Conservation (phyloP, 1,139 yeast genomes). For the Scheffersomyces segobiensis region DNA sequence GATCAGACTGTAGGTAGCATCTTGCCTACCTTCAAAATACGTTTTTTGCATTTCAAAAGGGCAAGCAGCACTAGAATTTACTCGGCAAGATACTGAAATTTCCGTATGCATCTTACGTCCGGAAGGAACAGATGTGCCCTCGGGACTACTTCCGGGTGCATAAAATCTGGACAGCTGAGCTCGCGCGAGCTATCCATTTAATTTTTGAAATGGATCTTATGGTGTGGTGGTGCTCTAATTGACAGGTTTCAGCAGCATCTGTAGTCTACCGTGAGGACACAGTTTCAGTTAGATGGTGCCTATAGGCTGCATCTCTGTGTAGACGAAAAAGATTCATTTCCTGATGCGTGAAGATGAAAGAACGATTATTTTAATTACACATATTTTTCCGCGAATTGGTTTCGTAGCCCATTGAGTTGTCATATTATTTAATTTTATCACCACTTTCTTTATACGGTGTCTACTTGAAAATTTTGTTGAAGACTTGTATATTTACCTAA, state of each 20-base stretch:
- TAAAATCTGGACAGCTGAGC: not conserved
- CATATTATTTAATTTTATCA: too few species aligned
- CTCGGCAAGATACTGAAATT: not conserved
- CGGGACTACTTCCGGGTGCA: not conserved
- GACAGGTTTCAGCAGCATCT: not conserved
- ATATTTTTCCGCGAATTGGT: not conserved
- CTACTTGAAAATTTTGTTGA: not conserved
- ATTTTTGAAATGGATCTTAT: not conserved
- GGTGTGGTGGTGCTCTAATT: not conserved
- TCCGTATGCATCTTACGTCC: not conserved
- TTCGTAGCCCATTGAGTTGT: not conserved
- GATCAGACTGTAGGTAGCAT: not conserved
- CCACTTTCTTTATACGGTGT: not conserved
- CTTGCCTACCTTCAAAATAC: not conserved
- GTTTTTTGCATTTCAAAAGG: too few species aligned
- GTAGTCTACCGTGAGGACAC: not conserved
- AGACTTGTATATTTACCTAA: not conserved
- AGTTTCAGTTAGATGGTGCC: not conserved
- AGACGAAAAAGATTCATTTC: not conserved
- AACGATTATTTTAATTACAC: not conserved
- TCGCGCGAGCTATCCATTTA: not conserved
- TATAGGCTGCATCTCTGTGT: not conserved
- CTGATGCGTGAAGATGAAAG: not conserved
- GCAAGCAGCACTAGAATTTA: not conserved
- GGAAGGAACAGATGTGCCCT: not conserved